phyloP scores from a whole-genome alignment of 257 asterid genomes.

The Nyctanthes arbortristis region DNA sequence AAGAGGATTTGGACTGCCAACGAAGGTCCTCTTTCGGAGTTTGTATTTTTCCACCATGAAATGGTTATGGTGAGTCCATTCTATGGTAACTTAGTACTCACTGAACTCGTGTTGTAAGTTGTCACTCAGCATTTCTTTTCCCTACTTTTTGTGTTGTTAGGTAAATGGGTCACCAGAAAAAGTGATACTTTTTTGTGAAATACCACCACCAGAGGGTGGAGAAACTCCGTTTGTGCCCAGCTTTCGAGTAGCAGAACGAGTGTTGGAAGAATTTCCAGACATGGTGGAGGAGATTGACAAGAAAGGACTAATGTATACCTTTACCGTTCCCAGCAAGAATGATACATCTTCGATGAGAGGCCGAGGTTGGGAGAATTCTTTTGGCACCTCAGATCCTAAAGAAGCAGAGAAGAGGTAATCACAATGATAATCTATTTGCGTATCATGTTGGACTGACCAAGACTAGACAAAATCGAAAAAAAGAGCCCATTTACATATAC shows the following conservation, averaged over 20 bases:
- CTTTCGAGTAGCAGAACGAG: conserved; percentile 62
- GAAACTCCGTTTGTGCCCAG: conserved; percentile 91
- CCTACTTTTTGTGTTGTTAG: conserved; percentile 24
- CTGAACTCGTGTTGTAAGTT: no score
- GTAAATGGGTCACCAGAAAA: conserved; percentile 70
- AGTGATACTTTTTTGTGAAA: conserved; percentile 71
- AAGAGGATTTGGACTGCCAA: conserved; percentile 86
- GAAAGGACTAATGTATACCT: conserved; percentile 69
- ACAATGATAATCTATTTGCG: no score
- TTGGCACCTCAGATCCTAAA: conserved; percentile 61
- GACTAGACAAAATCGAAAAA: no score
- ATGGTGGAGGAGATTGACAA: conserved; percentile 67
- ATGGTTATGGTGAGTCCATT: conserved; percentile 61
- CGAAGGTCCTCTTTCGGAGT: conserved; percentile 81
- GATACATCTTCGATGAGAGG: conserved; percentile 73
- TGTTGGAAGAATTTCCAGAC: conserved; percentile 77
- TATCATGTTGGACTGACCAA: no score
- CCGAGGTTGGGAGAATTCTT: conserved; percentile 84
- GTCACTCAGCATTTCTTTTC: no score
- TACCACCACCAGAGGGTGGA: conserved; percentile 85
- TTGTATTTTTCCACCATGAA: conserved; percentile 81
- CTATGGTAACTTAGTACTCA: no score
- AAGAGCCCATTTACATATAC: no score
- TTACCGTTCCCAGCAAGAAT: conserved; percentile 64
- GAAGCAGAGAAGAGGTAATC: conserved; percentile 74